Conservation (phyloP, 169 alveolate genomes). For the Condylostoma magnum region DNA sequence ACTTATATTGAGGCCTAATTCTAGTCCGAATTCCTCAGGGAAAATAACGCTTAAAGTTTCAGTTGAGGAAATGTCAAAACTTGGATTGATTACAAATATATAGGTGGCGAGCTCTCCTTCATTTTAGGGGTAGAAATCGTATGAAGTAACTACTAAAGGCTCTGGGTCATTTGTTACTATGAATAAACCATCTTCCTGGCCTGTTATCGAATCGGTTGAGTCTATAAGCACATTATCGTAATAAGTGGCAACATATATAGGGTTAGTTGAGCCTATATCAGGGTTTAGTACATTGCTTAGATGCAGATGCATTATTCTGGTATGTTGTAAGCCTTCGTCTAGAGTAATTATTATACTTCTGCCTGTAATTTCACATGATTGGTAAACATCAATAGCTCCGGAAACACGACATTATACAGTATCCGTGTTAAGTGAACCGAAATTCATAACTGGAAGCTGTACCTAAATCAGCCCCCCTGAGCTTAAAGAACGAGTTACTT, state of each 20-base stretch:
- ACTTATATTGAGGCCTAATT: neutral
- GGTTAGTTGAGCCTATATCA: neutral
- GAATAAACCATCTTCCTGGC: neutral
- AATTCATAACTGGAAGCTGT: slow-evolving; percentile 17
- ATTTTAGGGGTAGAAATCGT: slow-evolving; percentile 19
- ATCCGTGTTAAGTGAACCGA: too few species aligned
- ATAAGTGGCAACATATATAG: neutral
- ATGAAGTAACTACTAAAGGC: neutral
- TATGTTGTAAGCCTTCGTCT: neutral
- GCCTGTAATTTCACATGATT: neutral
- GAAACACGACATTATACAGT: neutral
- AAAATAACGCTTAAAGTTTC: neutral
- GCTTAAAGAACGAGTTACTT: neutral
- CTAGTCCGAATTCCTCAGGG: slow-evolving; percentile 4
- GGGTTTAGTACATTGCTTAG: neutral
- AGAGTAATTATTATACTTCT: neutral
- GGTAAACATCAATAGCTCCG: neutral
- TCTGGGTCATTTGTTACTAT: neutral
- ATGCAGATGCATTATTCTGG: neutral
- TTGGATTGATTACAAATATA: slow-evolving; percentile 4
- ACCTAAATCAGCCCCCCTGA: slow-evolving; percentile 19
- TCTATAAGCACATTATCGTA: neutral
- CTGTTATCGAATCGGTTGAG: neutral
- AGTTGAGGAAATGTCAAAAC: neutral
- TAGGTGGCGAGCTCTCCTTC: slow-evolving; percentile 34